phyloP scores from a whole-genome alignment of 2,329 filamentous ascomycete species.

The Botrytis aclada region DNA sequence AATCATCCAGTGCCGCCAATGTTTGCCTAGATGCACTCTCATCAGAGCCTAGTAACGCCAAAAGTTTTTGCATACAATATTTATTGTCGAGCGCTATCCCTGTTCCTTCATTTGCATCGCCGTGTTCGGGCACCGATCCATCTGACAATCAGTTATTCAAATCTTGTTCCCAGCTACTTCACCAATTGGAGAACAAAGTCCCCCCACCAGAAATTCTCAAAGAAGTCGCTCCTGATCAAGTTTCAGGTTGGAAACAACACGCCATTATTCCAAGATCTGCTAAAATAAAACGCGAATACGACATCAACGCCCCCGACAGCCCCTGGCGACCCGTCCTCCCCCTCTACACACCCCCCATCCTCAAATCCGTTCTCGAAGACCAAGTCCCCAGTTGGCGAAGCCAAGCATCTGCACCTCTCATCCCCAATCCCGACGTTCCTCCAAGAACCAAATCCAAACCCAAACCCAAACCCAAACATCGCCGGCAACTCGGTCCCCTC shows the following conservation, averaged over 20 bases:
- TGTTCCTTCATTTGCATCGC: not conserved
- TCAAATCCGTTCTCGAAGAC: not conserved
- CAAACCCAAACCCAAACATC: not conserved
- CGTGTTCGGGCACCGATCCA: not conserved
- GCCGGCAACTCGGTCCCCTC: not conserved
- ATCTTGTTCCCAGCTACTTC: not conserved
- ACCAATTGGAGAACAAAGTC: not conserved
- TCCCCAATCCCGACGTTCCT: not conserved
- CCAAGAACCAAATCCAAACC: not conserved
- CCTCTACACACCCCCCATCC: not conserved
- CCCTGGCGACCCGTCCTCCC: not conserved
- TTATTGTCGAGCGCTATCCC: not conserved
- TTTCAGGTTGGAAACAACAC: not conserved
- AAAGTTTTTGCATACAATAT: constrained; percentile 1
- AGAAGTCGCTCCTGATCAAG: not conserved
- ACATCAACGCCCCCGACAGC: not conserved
- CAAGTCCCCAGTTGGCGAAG: not conserved
- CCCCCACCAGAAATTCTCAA: not conserved
- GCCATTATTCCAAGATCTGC: not conserved
- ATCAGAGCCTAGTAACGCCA: not conserved
- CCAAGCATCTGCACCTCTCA: not conserved
- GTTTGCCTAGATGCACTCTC: not conserved
- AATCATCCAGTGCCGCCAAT: not conserved
- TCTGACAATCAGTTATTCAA: not conserved
- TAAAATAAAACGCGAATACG: constrained; percentile 1